Conservation (phyloP, 371 early-diverging fungal species). For the Chytridium lagenaria region DNA sequence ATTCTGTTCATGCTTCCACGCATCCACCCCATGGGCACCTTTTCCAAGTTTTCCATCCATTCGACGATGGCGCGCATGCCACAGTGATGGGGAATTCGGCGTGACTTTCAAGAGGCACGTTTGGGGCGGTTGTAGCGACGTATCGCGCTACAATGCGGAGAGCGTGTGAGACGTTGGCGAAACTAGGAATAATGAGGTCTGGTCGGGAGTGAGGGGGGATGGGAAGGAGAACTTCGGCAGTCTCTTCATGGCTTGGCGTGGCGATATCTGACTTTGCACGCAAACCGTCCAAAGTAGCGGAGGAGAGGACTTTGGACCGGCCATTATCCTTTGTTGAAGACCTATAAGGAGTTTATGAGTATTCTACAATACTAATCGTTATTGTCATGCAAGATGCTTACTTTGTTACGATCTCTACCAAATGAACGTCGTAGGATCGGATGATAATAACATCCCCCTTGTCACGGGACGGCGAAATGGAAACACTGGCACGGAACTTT, state of each 20-base stretch:
- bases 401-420: conserved; percentile 6
- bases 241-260: not conserved
- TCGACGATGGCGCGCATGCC: not conserved
- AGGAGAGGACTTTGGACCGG: conserved; percentile 5
- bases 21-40: too few species aligned
- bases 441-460: not conserved
- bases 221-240: not conserved
- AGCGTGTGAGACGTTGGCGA: conserved; percentile 1
- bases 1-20: not conserved
- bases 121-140: not conserved
- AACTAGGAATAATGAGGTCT: not conserved
- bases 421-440: conserved; percentile 1
- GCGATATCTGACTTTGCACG: not conserved
- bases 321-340: not conserved
- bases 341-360: not conserved
- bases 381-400: not conserved
- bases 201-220: conserved; percentile 2
- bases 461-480: not conserved
- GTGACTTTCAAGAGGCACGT: conserved; percentile 2
- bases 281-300: not conserved
- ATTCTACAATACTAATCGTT: not conserved
- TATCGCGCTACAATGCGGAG: conserved; percentile 14
- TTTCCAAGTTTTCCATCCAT: not conserved
- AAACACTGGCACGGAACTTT: conserved; percentile 3
- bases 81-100: conserved; percentile 9